Evolutionary conservation across 2,329 filamentous ascomycete genomes (phyloP).

Genomic region (Colletotrichum karsti): DNA sequence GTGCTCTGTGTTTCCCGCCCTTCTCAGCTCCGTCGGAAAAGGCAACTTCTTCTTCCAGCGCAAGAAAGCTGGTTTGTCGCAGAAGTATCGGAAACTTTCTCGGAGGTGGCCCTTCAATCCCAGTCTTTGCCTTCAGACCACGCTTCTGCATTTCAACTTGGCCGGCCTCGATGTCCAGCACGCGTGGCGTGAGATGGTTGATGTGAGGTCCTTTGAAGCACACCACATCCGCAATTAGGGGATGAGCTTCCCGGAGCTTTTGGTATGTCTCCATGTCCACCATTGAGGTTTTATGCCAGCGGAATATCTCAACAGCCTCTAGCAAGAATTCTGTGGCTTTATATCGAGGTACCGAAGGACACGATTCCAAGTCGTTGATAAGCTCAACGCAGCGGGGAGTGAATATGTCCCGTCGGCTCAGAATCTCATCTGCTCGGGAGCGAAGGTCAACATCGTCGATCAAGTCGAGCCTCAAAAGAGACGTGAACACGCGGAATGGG

Average conservation of each 20-base stretch:
- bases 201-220: slow-evolving; percentile 53
- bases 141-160: slow-evolving; percentile 49
- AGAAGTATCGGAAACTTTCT: slow-evolving; percentile 54
- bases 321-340: slow-evolving; percentile 46
- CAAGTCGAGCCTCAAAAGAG: slow-evolving; percentile 48
- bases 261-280: slow-evolving; percentile 50
- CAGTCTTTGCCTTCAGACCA: slow-evolving; percentile 53
- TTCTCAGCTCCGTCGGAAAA: slow-evolving; percentile 40
- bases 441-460: slow-evolving; percentile 40
- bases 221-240: slow-evolving; percentile 56
- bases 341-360: not conserved
- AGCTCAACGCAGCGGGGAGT: slow-evolving; percentile 44
- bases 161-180: slow-evolving; percentile 54
- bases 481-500: slow-evolving; percentile 51
- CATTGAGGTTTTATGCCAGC: slow-evolving; percentile 52
- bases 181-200: slow-evolving; percentile 61
- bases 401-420: slow-evolving; percentile 51
- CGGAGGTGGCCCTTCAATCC: slow-evolving; percentile 58
- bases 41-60: slow-evolving; percentile 54
- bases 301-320: slow-evolving; percentile 54
- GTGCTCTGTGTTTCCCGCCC: slow-evolving; percentile 52
- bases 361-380: slow-evolving; percentile 34
- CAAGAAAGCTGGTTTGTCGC: slow-evolving; percentile 61
- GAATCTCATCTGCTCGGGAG: slow-evolving; percentile 39
- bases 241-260: slow-evolving; percentile 49